phyloP scores from a whole-genome alignment of 176 grass and related monocot species.

The Triticum timopheevii region DNA sequence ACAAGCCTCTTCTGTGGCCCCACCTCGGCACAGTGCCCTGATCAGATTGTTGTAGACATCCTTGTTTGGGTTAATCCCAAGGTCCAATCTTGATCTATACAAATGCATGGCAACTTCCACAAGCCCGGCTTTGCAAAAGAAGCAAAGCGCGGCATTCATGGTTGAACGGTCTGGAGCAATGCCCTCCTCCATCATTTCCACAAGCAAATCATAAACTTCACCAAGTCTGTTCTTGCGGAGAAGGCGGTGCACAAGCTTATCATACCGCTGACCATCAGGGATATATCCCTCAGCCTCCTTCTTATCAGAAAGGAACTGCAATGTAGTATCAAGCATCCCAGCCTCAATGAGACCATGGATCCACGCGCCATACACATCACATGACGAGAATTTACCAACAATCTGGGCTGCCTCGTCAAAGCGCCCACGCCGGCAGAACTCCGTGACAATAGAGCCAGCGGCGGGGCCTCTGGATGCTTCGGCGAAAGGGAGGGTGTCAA shows the following conservation, averaged over 20 bases:
- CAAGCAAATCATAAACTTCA: conserved; percentile 74
- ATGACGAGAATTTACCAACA: conserved; percentile 62
- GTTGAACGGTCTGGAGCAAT: conserved; percentile 61
- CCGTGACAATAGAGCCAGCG: conserved; percentile 41
- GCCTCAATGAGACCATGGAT: conserved; percentile 47
- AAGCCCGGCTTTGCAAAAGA: conserved; percentile 97
- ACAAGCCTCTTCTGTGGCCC: conserved; percentile 57
- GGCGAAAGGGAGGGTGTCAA: conserved; percentile 53
- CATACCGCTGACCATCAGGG: conserved; percentile 45
- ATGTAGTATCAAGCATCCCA: conserved; percentile 52
- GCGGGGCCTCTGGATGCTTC: conserved; percentile 30
- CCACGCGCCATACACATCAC: conserved; percentile 65
- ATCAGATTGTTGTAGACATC: conserved; percentile 73
- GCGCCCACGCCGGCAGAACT: conserved; percentile 45
- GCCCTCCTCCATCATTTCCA: conserved; percentile 96
- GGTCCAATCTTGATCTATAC: conserved; percentile 65
- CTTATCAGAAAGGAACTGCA: conserved; percentile 73
- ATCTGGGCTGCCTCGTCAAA: conserved; percentile 51
- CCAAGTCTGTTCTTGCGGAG: conserved; percentile 56
- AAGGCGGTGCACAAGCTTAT: conserved; percentile 54
- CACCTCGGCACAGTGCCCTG: conserved; percentile 58
- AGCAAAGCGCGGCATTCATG: conserved; percentile 82
- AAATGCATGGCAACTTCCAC: conserved; percentile 80
- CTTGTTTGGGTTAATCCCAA: conserved; percentile 72
- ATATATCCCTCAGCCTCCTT: conserved; percentile 74